These are phyloP conservation scores for Tilletia indica DNA, from an alignment of 1,284 basidiomycete genomes.

Conservation along the genomic window DNA sequence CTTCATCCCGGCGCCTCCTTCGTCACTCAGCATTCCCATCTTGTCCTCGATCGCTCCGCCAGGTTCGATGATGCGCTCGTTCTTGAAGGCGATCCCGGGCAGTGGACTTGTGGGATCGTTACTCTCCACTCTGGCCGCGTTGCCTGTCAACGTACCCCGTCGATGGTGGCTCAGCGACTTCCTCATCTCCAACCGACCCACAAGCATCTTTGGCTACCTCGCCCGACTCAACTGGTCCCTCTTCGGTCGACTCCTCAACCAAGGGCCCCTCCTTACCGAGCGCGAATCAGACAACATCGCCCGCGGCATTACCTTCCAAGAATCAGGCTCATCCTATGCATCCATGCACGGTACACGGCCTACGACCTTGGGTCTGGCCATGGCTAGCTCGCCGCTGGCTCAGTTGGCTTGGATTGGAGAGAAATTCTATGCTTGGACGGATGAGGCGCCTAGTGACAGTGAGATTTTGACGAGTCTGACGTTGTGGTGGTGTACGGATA, in stretches of 20 bases:
- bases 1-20: slow-evolving; percentile 35
- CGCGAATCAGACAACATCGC: slow-evolving; percentile 35
- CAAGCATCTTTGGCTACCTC: background rate
- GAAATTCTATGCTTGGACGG: slow-evolving; percentile 58
- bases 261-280: slow-evolving; percentile 34
- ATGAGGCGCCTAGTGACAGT: slow-evolving; percentile 33
- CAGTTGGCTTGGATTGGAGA: slow-evolving; percentile 59
- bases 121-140: slow-evolving; percentile 20
- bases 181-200: slow-evolving; percentile 25
- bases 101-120: slow-evolving; percentile 3
- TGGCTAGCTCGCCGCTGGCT: slow-evolving; percentile 56
- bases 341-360: slow-evolving; percentile 55
- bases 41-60: slow-evolving; percentile 16
- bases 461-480: slow-evolving; percentile 55
- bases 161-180: slow-evolving; percentile 18
- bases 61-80: background rate
- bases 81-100: slow-evolving; percentile 1
- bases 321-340: slow-evolving; percentile 42
- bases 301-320: slow-evolving; percentile 35
- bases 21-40: slow-evolving; percentile 30
- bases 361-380: slow-evolving; percentile 56
- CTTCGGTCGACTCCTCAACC: slow-evolving; percentile 9
- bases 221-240: background rate
- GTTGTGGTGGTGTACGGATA: slow-evolving; percentile 58
- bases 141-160: slow-evolving; percentile 17